These are phyloP conservation scores for Botrytis tulipae DNA, from an alignment of 2,329 filamentous ascomycete genomes.

Conservation along the genomic window DNA sequence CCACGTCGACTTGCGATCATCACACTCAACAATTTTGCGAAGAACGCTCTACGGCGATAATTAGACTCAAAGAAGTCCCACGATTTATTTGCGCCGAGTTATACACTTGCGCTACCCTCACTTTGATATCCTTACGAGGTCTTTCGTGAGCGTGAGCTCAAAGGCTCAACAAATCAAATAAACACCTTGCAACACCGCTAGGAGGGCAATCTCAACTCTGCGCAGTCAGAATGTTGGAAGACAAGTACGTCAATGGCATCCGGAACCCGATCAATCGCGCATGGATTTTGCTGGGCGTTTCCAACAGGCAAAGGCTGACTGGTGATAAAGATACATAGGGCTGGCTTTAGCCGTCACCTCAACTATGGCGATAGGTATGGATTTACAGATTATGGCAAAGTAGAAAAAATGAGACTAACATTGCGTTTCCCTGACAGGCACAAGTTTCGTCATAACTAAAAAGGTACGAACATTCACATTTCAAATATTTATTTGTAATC, in stretches of 20 bases:
- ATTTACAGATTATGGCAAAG: neutral
- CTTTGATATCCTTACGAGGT: slow-evolving; percentile 2
- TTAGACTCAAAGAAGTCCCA: neutral
- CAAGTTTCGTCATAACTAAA: slow-evolving; percentile 98
- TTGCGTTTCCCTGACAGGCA: slow-evolving; percentile 54
- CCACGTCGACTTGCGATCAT: slow-evolving; percentile 27
- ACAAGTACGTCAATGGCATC: slow-evolving; percentile 43
- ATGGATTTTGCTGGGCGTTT: neutral
- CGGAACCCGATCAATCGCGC: neutral
- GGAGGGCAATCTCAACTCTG: slow-evolving; percentile 26
- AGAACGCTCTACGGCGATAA: neutral
- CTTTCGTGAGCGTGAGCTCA: slow-evolving; percentile 26
- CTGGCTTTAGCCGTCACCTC: slow-evolving; percentile 72
- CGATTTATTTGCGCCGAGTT: slow-evolving; percentile 20
- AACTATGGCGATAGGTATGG: slow-evolving; percentile 72
- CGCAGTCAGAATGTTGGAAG: slow-evolving; percentile 43
- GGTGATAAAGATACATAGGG: slow-evolving; percentile 65
- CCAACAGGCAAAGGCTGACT: slow-evolving; percentile 28
- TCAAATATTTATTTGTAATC: neutral
- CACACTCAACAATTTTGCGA: slow-evolving; percentile 22
- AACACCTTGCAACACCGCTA: slow-evolving; percentile 30
- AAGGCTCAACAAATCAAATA: slow-evolving; percentile 21
- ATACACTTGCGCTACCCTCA: slow-evolving; percentile 7
- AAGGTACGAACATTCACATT: slow-evolving; percentile 60
- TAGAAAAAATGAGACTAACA: slow-evolving; percentile 4